Evolutionary conservation across 257 asterid species (phyloP).

Genomic region (Nicotiana attenuata): DNA sequence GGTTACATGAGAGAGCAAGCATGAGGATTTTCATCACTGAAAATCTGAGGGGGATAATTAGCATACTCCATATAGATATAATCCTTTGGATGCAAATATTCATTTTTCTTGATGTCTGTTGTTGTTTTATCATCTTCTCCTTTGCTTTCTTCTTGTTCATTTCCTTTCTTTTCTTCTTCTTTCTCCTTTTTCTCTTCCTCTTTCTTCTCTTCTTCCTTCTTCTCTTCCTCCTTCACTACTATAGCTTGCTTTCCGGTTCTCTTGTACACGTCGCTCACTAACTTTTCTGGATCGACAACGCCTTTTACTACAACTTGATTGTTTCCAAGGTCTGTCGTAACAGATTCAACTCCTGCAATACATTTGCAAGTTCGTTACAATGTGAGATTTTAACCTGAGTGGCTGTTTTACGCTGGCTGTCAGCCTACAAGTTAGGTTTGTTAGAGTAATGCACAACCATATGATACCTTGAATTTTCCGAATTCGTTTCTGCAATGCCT

Average conservation of each 20-base stretch:
- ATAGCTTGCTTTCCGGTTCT: constrained; percentile 70
- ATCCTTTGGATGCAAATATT: constrained; percentile 54
- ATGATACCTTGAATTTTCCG: constrained; percentile 46
- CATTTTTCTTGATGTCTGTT: constrained; percentile 57
- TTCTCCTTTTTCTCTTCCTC: constrained; percentile 32
- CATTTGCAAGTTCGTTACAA: background rate
- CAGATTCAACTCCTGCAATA: constrained; percentile 71
- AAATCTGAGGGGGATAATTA: constrained; percentile 60
- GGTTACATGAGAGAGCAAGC: constrained; percentile 75
- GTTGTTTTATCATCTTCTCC: constrained; percentile 20
- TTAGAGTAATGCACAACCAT: background rate
- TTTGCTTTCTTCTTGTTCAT: constrained; percentile 17
- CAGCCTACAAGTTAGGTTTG: background rate
- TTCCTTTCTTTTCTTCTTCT: constrained; percentile 15
- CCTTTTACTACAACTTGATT: constrained; percentile 66
- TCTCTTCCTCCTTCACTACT: constrained; percentile 54
- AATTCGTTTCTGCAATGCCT: constrained; percentile 62
- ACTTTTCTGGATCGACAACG: constrained; percentile 65
- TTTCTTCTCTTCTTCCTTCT: constrained; percentile 40
- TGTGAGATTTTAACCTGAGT: background rate
- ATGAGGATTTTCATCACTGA: constrained; percentile 89
- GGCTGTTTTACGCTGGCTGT: background rate
- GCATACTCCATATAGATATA: constrained; percentile 55
- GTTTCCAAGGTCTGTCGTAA: constrained; percentile 53
- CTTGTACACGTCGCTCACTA: constrained; percentile 66